These are phyloP conservation scores for Dendrobium huoshanense DNA, from an alignment of 106 monocot species.

Conservation along the genomic window DNA sequence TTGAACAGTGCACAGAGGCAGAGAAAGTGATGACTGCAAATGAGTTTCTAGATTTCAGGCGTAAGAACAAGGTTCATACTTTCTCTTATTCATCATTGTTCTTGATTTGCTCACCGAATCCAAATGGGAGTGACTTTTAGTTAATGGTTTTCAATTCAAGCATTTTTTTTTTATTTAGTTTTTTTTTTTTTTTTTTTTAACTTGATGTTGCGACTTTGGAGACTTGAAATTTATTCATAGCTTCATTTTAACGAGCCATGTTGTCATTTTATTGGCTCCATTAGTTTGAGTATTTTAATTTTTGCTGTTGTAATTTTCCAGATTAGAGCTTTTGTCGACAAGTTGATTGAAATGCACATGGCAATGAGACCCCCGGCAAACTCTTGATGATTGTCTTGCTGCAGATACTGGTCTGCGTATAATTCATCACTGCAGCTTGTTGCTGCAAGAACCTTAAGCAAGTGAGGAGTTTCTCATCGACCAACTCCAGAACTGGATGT, in stretches of 20 bases:
- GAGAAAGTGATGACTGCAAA: constrained; percentile 61
- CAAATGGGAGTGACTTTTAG: neutral
- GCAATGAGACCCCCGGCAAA: constrained; percentile 32
- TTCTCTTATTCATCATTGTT: neutral
- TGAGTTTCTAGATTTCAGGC: constrained; percentile 80
- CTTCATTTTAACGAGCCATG: too few relatives aligned
- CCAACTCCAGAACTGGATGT: neutral
- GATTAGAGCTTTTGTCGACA: constrained; percentile 90
- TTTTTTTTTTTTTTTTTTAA: too few relatives aligned
- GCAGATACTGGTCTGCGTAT: neutral
- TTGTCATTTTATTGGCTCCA: neutral
- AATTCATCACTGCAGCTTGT: neutral
- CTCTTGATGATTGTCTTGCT: constrained; percentile 19
- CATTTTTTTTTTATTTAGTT: neutral
- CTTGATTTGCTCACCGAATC: neutral
- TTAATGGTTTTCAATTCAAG: neutral
- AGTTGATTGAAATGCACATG: constrained; percentile 78
- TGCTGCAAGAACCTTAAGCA: neutral
- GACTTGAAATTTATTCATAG: too few relatives aligned
- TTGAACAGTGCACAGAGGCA: constrained; percentile 74
- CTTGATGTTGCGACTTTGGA: too few relatives aligned
- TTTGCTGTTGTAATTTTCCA: constrained; percentile 23
- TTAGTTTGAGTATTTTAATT: neutral
- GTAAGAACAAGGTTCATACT: constrained; percentile 70
- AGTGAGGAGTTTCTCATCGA: neutral